Evolutionary conservation across 352 stramenopile genomes (phyloP).

Genomic region (Saprolegnia parasitica): DNA sequence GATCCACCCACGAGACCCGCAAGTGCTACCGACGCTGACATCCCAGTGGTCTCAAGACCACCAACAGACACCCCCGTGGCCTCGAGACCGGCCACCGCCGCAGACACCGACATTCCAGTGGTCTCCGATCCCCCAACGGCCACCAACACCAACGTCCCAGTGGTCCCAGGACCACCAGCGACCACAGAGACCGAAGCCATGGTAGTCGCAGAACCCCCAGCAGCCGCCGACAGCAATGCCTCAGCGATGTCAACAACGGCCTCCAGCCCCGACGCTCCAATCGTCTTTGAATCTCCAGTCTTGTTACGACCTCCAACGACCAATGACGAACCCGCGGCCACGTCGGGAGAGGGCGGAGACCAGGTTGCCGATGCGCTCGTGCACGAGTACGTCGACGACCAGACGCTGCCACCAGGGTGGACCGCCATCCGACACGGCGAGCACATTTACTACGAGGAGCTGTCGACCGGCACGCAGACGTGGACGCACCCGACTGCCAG

Average conservation of each 20-base stretch:
- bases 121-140: background rate
- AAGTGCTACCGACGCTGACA: no score
- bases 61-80: no score
- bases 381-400: conserved; percentile 8
- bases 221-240: no score
- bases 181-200: no score
- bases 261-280: no score
- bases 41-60: no score
- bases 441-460: conserved; percentile 25
- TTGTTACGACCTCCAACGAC: background rate
- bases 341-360: background rate
- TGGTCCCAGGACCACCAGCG: background rate
- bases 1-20: no score
- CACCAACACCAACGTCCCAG: background rate
- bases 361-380: background rate
- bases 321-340: background rate
- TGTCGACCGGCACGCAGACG: conserved; percentile 4
- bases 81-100: background rate
- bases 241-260: no score
- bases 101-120: background rate
- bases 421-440: conserved; percentile 19
- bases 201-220: no score
- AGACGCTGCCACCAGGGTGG: conserved; percentile 12
- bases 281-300: no score
- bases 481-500: conserved; percentile 6